A percentile compares a stretch with the other conserved stretches of the same genome.
These are phyloP conservation scores for Mucor ambiguus DNA, from an alignment of 371 early-diverging fungal species.

Conservation along the genomic window DNA sequence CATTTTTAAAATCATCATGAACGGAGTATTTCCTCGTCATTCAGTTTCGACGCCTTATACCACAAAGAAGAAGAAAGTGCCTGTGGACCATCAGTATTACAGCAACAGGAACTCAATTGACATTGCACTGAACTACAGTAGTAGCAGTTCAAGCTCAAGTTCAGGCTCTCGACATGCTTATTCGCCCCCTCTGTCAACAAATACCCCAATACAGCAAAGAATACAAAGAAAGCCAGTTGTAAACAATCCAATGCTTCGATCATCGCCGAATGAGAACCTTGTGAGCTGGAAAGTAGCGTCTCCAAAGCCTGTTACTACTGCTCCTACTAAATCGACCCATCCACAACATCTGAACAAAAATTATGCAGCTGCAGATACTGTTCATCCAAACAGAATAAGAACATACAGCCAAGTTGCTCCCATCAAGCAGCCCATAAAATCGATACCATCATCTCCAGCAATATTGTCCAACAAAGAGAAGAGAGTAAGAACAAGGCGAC, in stretches of 20 bases:
- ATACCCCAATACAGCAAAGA: conserved; percentile 8
- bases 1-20: not conserved
- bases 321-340: not conserved
- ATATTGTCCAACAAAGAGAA: not conserved
- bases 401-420: conserved; percentile 1
- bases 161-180: not conserved
- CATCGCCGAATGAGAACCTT: not conserved
- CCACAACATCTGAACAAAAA: not conserved
- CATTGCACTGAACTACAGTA: not conserved
- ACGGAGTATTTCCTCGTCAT: conserved; percentile 19
- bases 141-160: not conserved
- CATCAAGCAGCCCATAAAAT: not conserved
- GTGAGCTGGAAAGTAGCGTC: conserved; percentile 7
- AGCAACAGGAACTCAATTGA: not conserved
- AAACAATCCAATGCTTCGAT: conserved; percentile 6
- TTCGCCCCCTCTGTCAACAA: not conserved
- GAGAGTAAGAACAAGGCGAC: not conserved
- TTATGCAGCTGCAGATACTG: conserved; percentile 18
- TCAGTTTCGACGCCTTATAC: conserved; percentile 8
- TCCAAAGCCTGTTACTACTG: not conserved
- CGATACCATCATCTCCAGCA: not conserved
- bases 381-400: conserved; percentile 9
- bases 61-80: not conserved
- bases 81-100: not conserved
- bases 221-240: conserved; percentile 27